Evolutionary conservation across 768 basidiomycete genomes (phyloP), one percentile per base, ranked within the genome.

Genomic region (Tremella yokohamensis): DNA sequence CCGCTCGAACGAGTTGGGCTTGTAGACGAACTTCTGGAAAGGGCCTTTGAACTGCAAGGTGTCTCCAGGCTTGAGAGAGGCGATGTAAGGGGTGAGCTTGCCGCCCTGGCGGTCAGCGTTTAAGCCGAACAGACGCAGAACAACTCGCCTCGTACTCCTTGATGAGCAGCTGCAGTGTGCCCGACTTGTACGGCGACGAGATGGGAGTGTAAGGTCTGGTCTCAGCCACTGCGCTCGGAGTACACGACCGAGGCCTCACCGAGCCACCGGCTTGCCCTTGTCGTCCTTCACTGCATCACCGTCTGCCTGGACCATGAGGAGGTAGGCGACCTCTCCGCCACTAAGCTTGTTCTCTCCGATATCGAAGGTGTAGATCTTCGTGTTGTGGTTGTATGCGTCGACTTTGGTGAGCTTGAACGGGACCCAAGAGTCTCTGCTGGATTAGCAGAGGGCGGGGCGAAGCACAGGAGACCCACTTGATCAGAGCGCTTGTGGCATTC

Each of bases 361-460:
- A 64, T 85, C 85, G 72, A 94, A 91, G 48, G 85, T 79, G 73
- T 87, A 91, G 65, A 82, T 84, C 29, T 89, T 81, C 13, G 90
- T 87, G 79, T 98, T 96, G 83, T 97, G 87, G 83, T 96, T 98
- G 82, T 94, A 96, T 0, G 86, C 86, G 59, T 85, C 74, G 20
- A 79, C 74, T 70, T 84, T 84, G 76, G 87, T 87, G 68, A 98
- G 84, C 73, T 84, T 85, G 78, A 96, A 87, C 73, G 89, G 84
- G 50, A 60, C 61, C 75, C 75, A 76, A 9, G 55, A 54, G 57
- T 76, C 73, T 49, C 71, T 73, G 47, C 11, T 24, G 38, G 34
- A 8, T 26, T 52, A 9, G 16, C 16, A 16, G 15, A 16, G 42
- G 6, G 4, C 11, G 4, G 6, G 29, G 11, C 15, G 22, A 45